These are phyloP conservation scores for Termitomyces sp. DNA, from an alignment of 768 basidiomycete species.

Conservation along the genomic window DNA sequence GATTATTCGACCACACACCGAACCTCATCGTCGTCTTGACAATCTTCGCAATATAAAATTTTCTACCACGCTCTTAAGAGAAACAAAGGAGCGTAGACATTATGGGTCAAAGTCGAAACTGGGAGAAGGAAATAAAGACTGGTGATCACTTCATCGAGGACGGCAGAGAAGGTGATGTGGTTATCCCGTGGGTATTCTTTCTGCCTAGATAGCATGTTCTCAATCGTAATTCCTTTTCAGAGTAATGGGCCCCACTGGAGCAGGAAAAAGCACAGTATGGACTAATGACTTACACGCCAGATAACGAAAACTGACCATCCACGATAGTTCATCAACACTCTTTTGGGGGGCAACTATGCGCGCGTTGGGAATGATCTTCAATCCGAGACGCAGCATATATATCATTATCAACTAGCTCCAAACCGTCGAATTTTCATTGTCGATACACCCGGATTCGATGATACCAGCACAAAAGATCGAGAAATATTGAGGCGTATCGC, in stretches of 20 bases:
- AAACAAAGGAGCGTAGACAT: neutral
- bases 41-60: neutral
- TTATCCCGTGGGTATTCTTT: constrained; percentile 1
- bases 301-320: neutral
- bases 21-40: neutral
- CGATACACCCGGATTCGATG: constrained; percentile 8
- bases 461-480: constrained; percentile 5
- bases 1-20: neutral
- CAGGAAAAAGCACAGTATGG: constrained; percentile 6
- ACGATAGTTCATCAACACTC: constrained; percentile 5
- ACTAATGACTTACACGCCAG: neutral
- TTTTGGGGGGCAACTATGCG: neutral
- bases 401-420: constrained; percentile 2
- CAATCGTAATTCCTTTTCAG: neutral
- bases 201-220: neutral
- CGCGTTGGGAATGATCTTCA: constrained; percentile 4
- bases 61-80: neutral
- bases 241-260: constrained; percentile 4
- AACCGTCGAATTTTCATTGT: constrained; percentile 4
- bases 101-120: constrained; percentile 1
- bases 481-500: constrained; percentile 8
- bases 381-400: constrained; percentile 2
- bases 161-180: constrained; percentile 2
- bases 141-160: constrained; percentile 1
- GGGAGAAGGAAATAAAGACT: constrained; percentile 3